phyloP scores from a whole-genome alignment of 192 early-diverging fungal genomes.

The Coemansia sp. region DNA sequence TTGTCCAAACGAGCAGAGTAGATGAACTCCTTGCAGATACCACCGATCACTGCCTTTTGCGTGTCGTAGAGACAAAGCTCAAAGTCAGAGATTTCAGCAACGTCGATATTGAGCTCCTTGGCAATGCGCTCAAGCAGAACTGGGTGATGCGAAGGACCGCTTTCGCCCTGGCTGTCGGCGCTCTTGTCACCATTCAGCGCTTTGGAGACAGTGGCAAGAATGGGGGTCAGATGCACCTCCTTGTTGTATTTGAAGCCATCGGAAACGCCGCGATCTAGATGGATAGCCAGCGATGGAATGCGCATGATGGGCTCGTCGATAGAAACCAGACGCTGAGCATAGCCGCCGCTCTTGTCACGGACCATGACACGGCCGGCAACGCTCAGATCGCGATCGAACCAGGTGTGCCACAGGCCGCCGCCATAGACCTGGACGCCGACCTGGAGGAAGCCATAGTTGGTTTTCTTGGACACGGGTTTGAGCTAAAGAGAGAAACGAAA shows the following conservation, averaged over 20 bases:
- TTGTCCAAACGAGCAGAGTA: constrained; percentile 95
- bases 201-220: constrained; percentile 75
- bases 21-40: constrained; percentile 89
- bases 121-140: constrained; percentile 76
- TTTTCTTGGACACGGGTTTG: constrained; percentile 94
- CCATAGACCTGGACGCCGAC: constrained; percentile 92
- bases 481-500: constrained; percentile 51
- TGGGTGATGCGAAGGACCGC: constrained; percentile 69
- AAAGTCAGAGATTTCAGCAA: constrained; percentile 86
- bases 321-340: constrained; percentile 72
- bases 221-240: constrained; percentile 87
- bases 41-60: constrained; percentile 86
- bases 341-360: constrained; percentile 65
- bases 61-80: constrained; percentile 98
- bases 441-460: constrained; percentile 80
- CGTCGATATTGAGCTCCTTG: constrained; percentile 62
- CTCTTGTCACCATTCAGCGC: constrained; percentile 37
- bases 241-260: constrained; percentile 93
- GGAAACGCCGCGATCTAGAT: constrained; percentile 80
- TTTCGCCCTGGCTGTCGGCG: constrained; percentile 7
- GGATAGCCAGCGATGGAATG: constrained; percentile 96
- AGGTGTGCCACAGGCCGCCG: constrained; percentile 98
- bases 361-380: constrained; percentile 93
- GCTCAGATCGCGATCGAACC: constrained; percentile 98
- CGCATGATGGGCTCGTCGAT: constrained; percentile 88